Evolutionary conservation across 2,329 filamentous ascomycete genomes (phyloP), one percentile per base, ranked within the genome.

Genomic region (Thelonectria blattea): DNA sequence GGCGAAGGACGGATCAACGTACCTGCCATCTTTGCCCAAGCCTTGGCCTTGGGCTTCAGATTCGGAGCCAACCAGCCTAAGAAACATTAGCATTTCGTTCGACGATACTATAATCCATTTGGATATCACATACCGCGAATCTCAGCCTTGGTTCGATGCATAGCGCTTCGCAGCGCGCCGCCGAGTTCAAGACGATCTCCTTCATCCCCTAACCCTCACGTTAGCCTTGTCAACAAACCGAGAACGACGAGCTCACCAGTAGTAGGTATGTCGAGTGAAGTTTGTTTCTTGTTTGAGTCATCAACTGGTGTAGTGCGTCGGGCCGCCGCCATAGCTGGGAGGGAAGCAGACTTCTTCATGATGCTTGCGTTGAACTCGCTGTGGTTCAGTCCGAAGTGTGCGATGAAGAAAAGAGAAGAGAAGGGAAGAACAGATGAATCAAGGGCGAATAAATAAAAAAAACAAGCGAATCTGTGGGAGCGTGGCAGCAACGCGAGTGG

Each of bases 101-200:
- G 27, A 10, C 27, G 8, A 10, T 30, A 10, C 8, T 6, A 30
- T 10, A 2, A 3, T 6, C 3, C 15, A 8, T 12, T 5, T 41
- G 9, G 24, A 18, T 15, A 1, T 6, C 12, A 30, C 7, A 11
- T 41, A 60, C 60, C 47, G 22, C 56, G 43, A 39, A 63, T 17
- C 30, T 63, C 60, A 2, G 48, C 18, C 22, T 57, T 63, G n/a
- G 60, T 60, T 53, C 53, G 27, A 34, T 60, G 56, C 60, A 60
- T 48, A 14, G 41, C 46, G n/a, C 22, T n/a, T 14, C 55, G 48
- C 22, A 58, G 39, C 5, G 32, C 17, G 11, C 32, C n/a, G 7
- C 34, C 43, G n/a, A 18, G 2, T 12, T 49, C 56, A 4, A 8
- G 1, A 6, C 47, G 34, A 14, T 46, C 41, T n/a, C 12, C 52